A percentile compares a stretch with the other conserved stretches of the same genome.
These are phyloP conservation scores for Cylindrodendrum hubeiense DNA, from an alignment of 2,329 filamentous ascomycete genomes.

Conservation along the genomic window DNA sequence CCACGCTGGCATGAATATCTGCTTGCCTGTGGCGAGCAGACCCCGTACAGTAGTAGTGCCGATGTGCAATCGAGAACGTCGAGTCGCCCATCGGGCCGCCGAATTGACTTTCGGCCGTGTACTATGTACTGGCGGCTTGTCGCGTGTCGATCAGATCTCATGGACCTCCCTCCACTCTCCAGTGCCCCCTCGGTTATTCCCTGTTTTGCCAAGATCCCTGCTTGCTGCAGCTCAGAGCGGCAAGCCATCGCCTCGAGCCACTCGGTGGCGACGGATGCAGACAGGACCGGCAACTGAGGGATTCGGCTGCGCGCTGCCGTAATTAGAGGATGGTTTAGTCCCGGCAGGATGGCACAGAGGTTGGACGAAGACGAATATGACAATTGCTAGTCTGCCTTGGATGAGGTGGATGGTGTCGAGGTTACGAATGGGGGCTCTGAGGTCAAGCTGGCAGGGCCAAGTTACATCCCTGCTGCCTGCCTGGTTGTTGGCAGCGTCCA, in stretches of 20 bases:
- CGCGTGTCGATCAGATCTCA: slow-evolving; percentile 47
- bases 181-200: slow-evolving; percentile 41
- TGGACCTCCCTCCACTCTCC: slow-evolving; percentile 44
- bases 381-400: slow-evolving; percentile 5
- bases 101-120: slow-evolving; percentile 42
- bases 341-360: slow-evolving; percentile 24
- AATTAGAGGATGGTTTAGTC: slow-evolving; percentile 4
- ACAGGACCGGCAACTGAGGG: slow-evolving; percentile 1
- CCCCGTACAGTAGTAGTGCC: background rate
- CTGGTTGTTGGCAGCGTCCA: background rate
- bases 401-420: background rate
- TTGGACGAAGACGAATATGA: slow-evolving; percentile 3
- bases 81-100: slow-evolving; percentile 19
- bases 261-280: slow-evolving; percentile 39
- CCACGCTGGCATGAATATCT: slow-evolving; percentile 33
- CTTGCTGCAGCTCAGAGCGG: slow-evolving; percentile 25
- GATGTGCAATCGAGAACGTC: slow-evolving; percentile 9
- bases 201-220: slow-evolving; percentile 38
- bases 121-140: slow-evolving; percentile 32
- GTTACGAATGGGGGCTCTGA: background rate
- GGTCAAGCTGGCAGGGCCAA: background rate
- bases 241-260: slow-evolving; percentile 27
- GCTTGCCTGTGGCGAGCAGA: background rate
- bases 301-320: background rate
- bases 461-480: background rate